Evolutionary conservation across 495 filamentous ascomycete species (phyloP).

Genomic region (Neurospora cerealis): DNA sequence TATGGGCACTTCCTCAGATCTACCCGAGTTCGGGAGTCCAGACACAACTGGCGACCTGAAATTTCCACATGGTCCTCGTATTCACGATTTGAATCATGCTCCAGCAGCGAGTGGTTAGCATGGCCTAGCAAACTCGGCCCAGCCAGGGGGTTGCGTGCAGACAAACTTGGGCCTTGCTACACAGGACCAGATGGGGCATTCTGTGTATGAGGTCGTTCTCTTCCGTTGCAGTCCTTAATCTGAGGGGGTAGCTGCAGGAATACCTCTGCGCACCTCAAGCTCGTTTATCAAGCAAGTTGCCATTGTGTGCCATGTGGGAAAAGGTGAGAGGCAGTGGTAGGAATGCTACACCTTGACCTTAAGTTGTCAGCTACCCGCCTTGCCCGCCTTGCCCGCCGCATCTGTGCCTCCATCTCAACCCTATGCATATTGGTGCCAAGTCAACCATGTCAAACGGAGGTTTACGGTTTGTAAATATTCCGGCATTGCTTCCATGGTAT

Average conservation of each 20-base stretch:
- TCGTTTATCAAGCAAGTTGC: not conserved
- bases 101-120: not conserved
- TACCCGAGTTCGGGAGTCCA: not conserved
- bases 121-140: not conserved
- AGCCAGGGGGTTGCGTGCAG: not conserved
- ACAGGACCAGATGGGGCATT: not conserved
- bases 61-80: not conserved
- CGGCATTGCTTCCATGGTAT: not conserved
- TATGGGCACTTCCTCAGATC: not conserved
- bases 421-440: conserved; percentile 10
- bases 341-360: not conserved
- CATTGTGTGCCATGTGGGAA: not conserved
- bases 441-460: not conserved
- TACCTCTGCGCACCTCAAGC: not conserved
- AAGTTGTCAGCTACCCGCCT: not conserved
- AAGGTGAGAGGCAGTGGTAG: not conserved
- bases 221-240: conserved; percentile 12
- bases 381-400: not conserved
- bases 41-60: not conserved
- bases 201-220: not conserved
- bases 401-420: conserved; percentile 8
- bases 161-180: not conserved
- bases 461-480: not conserved
- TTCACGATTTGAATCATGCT: not conserved
- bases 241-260: conserved; percentile 9